Percentiles rank a stretch among this genome's conserved stretches.
Conservation (phyloP, 2,329 filamentous ascomycete species). For the Xylariaceae sp. region DNA sequence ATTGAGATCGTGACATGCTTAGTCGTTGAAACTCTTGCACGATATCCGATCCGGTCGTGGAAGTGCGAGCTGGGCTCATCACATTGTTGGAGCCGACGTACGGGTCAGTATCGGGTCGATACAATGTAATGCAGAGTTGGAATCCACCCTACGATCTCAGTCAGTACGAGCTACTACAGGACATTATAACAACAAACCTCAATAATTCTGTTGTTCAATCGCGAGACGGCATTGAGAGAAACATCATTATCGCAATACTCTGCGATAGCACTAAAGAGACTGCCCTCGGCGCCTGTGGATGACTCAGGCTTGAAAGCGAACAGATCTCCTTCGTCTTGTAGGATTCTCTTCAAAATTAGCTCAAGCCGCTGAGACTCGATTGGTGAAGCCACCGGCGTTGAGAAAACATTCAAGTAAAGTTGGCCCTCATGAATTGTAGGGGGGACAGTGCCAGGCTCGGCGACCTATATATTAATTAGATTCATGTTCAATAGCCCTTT, state of each 20-base stretch:
- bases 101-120: constrained; percentile 28
- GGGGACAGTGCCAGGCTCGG: constrained; percentile 27
- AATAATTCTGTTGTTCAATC: constrained; percentile 36
- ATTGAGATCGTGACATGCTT: constrained; percentile 25
- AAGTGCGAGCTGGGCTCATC: constrained; percentile 21
- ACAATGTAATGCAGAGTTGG: constrained; percentile 28
- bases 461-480: constrained; percentile 23
- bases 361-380: constrained; percentile 31
- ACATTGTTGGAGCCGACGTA: constrained; percentile 18
- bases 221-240: constrained; percentile 37
- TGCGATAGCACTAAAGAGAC: constrained; percentile 42
- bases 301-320: constrained; percentile 45
- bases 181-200: constrained; percentile 29
- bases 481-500: not conserved
- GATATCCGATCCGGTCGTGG: constrained; percentile 23
- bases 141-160: constrained; percentile 22
- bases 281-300: constrained; percentile 35
- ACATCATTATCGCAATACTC: constrained; percentile 49
- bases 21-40: constrained; percentile 26
- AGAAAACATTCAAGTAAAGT: constrained; percentile 45
- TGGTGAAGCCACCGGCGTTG: constrained; percentile 16
- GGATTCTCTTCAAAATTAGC: constrained; percentile 35
- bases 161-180: not conserved
- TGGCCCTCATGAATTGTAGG: constrained; percentile 50
- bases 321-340: constrained; percentile 46